Percentiles rank a stretch among this genome's conserved stretches.
These are phyloP conservation scores for Colletotrichum sansevieriae DNA, from an alignment of 2,329 filamentous ascomycete genomes.

Conservation along the genomic window DNA sequence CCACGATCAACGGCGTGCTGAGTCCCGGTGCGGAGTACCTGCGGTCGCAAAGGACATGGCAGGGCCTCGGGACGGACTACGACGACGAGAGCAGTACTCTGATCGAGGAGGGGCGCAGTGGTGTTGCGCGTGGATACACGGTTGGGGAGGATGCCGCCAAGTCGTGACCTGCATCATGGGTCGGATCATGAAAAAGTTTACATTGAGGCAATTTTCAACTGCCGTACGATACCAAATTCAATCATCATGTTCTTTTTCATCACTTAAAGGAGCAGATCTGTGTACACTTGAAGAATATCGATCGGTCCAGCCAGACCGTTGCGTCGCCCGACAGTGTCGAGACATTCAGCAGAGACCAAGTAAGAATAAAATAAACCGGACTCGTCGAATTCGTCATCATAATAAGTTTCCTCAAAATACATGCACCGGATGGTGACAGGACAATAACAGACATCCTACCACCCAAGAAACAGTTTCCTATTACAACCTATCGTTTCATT, in stretches of 20 bases:
- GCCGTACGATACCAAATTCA: conserved; percentile 10
- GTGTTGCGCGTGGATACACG: conserved; percentile 89
- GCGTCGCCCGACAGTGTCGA: conserved; percentile 4
- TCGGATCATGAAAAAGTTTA: not conserved
- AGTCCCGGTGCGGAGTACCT: conserved; percentile 94
- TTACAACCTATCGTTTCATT: conserved; percentile 27
- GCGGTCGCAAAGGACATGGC: conserved; percentile 87
- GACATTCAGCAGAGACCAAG: not conserved
- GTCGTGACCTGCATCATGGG: not conserved
- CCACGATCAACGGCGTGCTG: conserved; percentile 85
- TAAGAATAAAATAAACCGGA: not conserved
- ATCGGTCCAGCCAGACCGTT: conserved; percentile 19
- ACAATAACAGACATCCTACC: not conserved
- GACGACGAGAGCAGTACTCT: conserved; percentile 71
- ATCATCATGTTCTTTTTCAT: not conserved
- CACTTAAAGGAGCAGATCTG: not conserved
- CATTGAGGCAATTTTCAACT: not conserved
- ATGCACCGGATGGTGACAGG: conserved; percentile 6
- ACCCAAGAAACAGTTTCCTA: not conserved
- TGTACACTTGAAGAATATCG: conserved; percentile 14
- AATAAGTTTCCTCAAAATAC: not conserved
- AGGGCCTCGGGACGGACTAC: conserved; percentile 90
- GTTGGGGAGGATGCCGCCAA: conserved; percentile 69
- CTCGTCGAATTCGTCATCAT: conserved; percentile 37
- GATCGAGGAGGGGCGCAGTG: conserved; percentile 86